phyloP scores from a whole-genome alignment of 495 filamentous ascomycete genomes.

The Neohortaea acidophila region DNA sequence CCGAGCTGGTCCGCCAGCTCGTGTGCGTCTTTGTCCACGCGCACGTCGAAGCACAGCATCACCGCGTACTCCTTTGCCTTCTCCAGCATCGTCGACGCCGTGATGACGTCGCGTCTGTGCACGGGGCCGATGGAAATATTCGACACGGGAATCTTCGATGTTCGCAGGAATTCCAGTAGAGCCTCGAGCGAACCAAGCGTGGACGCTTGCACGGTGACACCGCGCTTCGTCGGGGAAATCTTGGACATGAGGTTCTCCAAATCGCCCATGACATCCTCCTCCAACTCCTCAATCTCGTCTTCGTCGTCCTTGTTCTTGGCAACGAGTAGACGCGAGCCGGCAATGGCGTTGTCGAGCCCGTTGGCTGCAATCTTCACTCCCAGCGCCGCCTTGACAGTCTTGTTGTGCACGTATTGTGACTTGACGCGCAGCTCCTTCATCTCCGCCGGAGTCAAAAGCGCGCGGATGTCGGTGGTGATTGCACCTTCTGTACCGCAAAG shows the following conservation, averaged over 20 bases:
- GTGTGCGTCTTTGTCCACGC: conserved; percentile 92
- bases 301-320: conserved; percentile 93
- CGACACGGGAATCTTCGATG: conserved; percentile 90
- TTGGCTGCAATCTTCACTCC: conserved; percentile 98
- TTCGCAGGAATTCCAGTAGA: conserved; percentile 83
- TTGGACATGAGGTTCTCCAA: conserved; percentile 78
- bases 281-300: conserved; percentile 86
- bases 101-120: conserved; percentile 96
- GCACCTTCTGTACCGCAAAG: conserved; percentile 89
- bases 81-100: conserved; percentile 90
- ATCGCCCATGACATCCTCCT: conserved; percentile 93
- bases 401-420: conserved; percentile 93
- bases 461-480: conserved; percentile 89
- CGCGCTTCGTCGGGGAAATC: conserved; percentile 77
- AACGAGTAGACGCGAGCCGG: conserved; percentile 84
- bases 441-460: conserved; percentile 85
- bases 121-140: conserved; percentile 97
- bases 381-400: conserved; percentile 94
- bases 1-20: conserved; percentile 85
- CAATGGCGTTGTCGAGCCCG: conserved; percentile 90
- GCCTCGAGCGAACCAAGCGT: conserved; percentile 96
- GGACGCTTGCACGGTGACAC: conserved; percentile 94
- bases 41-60: conserved; percentile 99
- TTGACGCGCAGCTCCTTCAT: conserved; percentile 91
- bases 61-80: conserved; percentile 90